These are phyloP conservation scores for Penicillium fuscoglaucum DNA, from an alignment of 2,329 filamentous ascomycete genomes.

Conservation along the genomic window DNA sequence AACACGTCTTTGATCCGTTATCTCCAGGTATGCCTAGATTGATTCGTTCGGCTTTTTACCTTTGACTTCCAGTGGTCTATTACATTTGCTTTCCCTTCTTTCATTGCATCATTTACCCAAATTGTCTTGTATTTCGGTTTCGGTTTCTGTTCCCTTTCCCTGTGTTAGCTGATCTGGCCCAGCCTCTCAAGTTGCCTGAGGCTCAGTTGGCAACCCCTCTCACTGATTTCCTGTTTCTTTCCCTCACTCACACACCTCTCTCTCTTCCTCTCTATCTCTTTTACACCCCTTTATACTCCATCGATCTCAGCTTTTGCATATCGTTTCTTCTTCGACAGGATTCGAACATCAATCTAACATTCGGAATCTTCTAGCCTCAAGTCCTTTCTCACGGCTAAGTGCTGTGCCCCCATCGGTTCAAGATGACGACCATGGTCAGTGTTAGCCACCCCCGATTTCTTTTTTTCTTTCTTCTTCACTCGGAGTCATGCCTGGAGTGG, in stretches of 20 bases:
- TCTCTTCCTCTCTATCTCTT: conserved; percentile 9
- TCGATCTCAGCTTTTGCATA: conserved; percentile 1
- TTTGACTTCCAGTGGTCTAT: neutral
- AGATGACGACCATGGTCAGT: conserved; percentile 44
- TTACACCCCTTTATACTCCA: conserved; percentile 10
- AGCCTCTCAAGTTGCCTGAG: conserved; percentile 22
- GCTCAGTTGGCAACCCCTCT: conserved; percentile 19
- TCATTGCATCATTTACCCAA: neutral
- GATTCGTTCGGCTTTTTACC: neutral
- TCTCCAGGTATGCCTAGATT: conserved; percentile 15
- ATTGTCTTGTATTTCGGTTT: neutral
- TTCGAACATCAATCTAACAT: conserved; percentile 9
- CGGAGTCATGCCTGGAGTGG: neutral
- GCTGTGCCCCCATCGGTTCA: conserved; percentile 32
- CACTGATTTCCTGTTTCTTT: conserved; percentile 12
- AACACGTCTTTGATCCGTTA: conserved; percentile 14
- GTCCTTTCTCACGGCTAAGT: conserved; percentile 28
- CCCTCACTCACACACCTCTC: conserved; percentile 12
- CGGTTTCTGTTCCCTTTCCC: neutral
- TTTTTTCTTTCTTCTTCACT: neutral
- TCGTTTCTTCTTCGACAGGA: neutral
- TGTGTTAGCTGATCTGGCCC: conserved; percentile 3
- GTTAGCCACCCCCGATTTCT: conserved; percentile 1
- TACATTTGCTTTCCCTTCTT: neutral
- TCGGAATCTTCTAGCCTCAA: conserved; percentile 12